Percentiles rank a stretch among this genome's conserved stretches.
Evolutionary conservation across 305 asterid species (phyloP).

Genomic region (Fraxinus latifolia): DNA sequence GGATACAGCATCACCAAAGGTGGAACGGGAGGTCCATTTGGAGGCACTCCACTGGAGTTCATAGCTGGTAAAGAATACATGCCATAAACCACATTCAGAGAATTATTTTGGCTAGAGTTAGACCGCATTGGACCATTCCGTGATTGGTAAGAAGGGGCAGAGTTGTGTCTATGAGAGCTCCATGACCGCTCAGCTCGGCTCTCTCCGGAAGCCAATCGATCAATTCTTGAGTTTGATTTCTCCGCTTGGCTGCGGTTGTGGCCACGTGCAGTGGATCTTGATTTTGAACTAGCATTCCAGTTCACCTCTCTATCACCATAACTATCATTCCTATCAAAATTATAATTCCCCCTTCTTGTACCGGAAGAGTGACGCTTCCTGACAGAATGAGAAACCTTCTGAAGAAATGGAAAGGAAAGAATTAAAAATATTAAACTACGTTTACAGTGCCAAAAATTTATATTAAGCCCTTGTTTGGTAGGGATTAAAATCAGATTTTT

Average conservation of each 20-base stretch:
- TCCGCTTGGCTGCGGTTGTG: constrained; percentile 64
- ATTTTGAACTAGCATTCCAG: constrained; percentile 68
- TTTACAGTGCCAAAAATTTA: neutral
- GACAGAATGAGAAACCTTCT: constrained; percentile 51
- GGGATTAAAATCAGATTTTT: no score
- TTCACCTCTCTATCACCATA: constrained; percentile 66
- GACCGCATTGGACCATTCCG: constrained; percentile 65
- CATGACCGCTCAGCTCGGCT: constrained; percentile 58
- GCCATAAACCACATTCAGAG: constrained; percentile 42
- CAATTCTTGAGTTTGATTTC: constrained; percentile 59
- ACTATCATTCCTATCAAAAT: constrained; percentile 65
- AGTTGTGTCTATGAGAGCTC: constrained; percentile 20
- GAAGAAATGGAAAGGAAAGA: constrained; percentile 33
- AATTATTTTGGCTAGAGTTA: constrained; percentile 53
- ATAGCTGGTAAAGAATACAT: neutral
- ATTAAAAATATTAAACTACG: constrained; percentile 3
- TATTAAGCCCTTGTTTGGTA: neutral
- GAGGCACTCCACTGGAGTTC: neutral
- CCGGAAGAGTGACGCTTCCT: constrained; percentile 72
- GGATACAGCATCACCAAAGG: constrained; percentile 86
- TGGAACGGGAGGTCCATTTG: constrained; percentile 58
- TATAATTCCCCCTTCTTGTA: constrained; percentile 70
- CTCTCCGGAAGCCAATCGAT: constrained; percentile 51
- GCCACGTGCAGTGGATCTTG: constrained; percentile 58
- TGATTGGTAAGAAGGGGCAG: constrained; percentile 49